phyloP scores from a whole-genome alignment of 2,329 filamentous ascomycete species.

The Exophiala phaeomuriformis region DNA sequence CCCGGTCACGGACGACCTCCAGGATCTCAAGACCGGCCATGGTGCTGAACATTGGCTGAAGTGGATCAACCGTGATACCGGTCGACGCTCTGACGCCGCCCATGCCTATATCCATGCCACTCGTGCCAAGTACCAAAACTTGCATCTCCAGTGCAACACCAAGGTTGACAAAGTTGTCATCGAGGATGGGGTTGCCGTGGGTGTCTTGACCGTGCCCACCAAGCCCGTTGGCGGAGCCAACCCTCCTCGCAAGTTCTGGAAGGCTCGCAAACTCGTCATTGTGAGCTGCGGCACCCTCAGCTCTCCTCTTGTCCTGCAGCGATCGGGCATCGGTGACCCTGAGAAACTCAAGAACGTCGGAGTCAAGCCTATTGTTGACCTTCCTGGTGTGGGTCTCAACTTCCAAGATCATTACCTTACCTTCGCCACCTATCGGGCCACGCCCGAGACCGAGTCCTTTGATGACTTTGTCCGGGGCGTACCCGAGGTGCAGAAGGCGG shows the following conservation, averaged over 20 bases:
- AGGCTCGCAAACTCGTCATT: constrained; percentile 66
- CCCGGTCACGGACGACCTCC: constrained; percentile 65
- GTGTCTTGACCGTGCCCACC: constrained; percentile 61
- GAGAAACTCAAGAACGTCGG: constrained; percentile 62
- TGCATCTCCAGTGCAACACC: constrained; percentile 67
- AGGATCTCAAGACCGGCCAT: constrained; percentile 50
- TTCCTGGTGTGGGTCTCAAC: constrained; percentile 67
- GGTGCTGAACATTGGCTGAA: constrained; percentile 79
- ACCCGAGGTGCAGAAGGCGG: constrained; percentile 62
- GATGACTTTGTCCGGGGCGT: constrained; percentile 73
- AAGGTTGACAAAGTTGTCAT: constrained; percentile 72
- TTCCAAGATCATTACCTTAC: constrained; percentile 72
- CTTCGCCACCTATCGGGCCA: constrained; percentile 63
- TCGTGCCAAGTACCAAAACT: constrained; percentile 59
- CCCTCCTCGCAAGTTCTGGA: constrained; percentile 51
- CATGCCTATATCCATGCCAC: constrained; percentile 74
- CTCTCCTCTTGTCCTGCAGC: constrained; percentile 66
- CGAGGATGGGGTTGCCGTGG: constrained; percentile 64
- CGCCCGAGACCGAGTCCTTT: constrained; percentile 68
- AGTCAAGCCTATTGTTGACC: constrained; percentile 61
- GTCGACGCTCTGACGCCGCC: constrained; percentile 67
- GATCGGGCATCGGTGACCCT: constrained; percentile 66
- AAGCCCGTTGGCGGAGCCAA: constrained; percentile 56
- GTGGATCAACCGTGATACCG: constrained; percentile 65
- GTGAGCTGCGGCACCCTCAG: constrained; percentile 66